These are phyloP conservation scores for Chytriomyces confervae DNA, from an alignment of 192 early-diverging fungal species.

Conservation along the genomic window DNA sequence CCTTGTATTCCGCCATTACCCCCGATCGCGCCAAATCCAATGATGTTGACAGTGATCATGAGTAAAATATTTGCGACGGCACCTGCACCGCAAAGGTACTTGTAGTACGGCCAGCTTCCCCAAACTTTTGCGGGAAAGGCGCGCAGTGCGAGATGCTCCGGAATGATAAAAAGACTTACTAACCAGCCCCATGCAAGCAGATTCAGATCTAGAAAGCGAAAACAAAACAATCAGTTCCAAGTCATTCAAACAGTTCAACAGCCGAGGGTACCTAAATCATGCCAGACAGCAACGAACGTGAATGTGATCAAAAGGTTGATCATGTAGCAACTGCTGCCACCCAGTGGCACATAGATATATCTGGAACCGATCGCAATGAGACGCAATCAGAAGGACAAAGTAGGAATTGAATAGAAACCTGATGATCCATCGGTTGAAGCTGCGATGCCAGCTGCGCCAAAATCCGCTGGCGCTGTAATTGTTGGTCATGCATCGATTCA, in stretches of 20 bases:
- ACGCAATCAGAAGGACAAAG: not conserved
- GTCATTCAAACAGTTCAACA: constrained; percentile 56
- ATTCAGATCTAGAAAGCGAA: constrained; percentile 46
- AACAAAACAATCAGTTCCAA: no score
- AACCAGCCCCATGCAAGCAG: constrained; percentile 95
- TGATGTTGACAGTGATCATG: constrained; percentile 96
- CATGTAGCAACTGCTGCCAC: constrained; percentile 61
- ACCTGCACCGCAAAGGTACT: constrained; percentile 78
- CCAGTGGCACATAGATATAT: constrained; percentile 92
- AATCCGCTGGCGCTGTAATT: constrained; percentile 94
- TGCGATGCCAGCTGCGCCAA: constrained; percentile 97
- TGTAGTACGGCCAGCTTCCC: constrained; percentile 25
- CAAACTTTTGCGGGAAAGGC: constrained; percentile 14
- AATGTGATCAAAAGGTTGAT: constrained; percentile 89
- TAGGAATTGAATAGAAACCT: constrained; percentile 9
- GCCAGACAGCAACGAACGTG: constrained; percentile 98
- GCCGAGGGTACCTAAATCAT: constrained; percentile 96
- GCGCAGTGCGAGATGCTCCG: constrained; percentile 73
- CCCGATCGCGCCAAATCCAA: constrained; percentile 74
- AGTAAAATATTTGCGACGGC: constrained; percentile 84
- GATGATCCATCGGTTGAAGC: constrained; percentile 83
- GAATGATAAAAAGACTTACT: constrained; percentile 84
- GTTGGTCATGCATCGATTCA: constrained; percentile 95
- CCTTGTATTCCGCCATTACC: constrained; percentile 14
- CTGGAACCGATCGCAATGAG: constrained; percentile 6